Evolutionary conservation across 2,329 filamentous ascomycete species (phyloP).

Genomic region (Laburnicola sp.): DNA sequence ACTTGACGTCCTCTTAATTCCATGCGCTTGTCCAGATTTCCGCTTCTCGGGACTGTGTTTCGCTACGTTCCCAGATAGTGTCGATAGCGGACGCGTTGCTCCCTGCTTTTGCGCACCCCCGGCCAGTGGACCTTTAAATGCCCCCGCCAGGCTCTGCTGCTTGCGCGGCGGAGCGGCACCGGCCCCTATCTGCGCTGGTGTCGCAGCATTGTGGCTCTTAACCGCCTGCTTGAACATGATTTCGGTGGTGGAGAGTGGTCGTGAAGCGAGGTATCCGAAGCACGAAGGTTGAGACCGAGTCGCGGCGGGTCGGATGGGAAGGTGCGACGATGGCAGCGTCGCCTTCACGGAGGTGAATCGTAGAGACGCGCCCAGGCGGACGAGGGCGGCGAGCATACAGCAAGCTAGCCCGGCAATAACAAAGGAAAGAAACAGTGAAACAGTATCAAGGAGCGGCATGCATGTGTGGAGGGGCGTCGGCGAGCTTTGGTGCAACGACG

Average conservation of each 20-base stretch:
- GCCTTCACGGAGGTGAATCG: constrained; percentile 34
- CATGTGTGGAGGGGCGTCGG: constrained; percentile 20
- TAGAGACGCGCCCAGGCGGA: constrained; percentile 38
- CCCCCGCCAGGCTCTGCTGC: constrained; percentile 44
- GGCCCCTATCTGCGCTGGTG: constrained; percentile 26
- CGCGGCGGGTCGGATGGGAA: constrained; percentile 22
- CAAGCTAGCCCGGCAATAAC: constrained; percentile 30
- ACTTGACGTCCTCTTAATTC: constrained; percentile 52
- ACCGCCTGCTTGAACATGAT: constrained; percentile 49
- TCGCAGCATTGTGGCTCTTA: constrained; percentile 43
- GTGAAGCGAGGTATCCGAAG: constrained; percentile 23
- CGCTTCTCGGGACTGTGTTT: constrained; percentile 29
- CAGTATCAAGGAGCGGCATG: constrained; percentile 28
- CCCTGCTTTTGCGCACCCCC: constrained; percentile 33
- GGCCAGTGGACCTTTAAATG: constrained; percentile 45
- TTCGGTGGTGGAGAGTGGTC: constrained; percentile 19
- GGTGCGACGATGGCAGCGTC: constrained; percentile 23
- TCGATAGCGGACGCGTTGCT: constrained; percentile 38
- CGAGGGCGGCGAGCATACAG: constrained; percentile 45
- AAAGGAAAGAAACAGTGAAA: constrained; percentile 30
- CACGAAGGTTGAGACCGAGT: constrained; percentile 4
- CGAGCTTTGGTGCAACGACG: constrained; percentile 19
- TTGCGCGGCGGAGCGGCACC: constrained; percentile 18
- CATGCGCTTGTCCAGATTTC: constrained; percentile 25
- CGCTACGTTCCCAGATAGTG: constrained; percentile 37